Conservation (phyloP, 2,329 filamentous ascomycete genomes). For the Colletotrichum trifolii region DNA sequence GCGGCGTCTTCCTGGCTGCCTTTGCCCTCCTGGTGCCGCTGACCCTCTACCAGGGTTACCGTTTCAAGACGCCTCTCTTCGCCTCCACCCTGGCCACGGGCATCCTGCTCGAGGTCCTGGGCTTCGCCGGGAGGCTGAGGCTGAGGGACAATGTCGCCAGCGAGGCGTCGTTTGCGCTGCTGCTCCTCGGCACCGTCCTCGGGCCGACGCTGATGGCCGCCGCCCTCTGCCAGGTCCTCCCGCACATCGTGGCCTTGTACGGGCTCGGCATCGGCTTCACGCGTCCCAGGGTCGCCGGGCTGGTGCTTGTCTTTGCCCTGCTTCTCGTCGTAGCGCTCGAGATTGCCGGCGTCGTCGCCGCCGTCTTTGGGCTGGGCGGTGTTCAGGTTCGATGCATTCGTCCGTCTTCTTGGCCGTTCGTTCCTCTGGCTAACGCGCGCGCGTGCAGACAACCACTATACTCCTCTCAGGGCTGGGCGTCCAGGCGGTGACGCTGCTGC, state of each 20-base stretch:
- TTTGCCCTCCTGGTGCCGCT: slow-evolving; percentile 54
- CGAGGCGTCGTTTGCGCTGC: slow-evolving; percentile 54
- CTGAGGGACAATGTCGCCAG: slow-evolving; percentile 48
- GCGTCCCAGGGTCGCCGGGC: slow-evolving; percentile 47
- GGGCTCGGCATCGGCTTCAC: slow-evolving; percentile 54
- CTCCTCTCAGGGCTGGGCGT: slow-evolving; percentile 58
- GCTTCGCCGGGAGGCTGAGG: slow-evolving; percentile 59
- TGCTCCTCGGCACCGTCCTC: slow-evolving; percentile 57
- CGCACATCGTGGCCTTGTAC: slow-evolving; percentile 59
- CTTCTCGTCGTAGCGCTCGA: slow-evolving; percentile 47
- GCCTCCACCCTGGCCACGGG: slow-evolving; percentile 53
- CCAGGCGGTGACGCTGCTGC: slow-evolving; percentile 53
- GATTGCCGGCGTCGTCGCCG: slow-evolving; percentile 45
- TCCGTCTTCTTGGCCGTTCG: not conserved
- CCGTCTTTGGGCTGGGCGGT: slow-evolving; percentile 46
- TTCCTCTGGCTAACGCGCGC: not conserved
- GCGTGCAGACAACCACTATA: slow-evolving; percentile 50
- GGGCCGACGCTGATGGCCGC: slow-evolving; percentile 59
- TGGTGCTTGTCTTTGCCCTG: slow-evolving; percentile 47
- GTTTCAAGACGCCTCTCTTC: slow-evolving; percentile 54
- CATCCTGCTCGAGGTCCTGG: slow-evolving; percentile 55
- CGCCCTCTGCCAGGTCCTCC: slow-evolving; percentile 57
- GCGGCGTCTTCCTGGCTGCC: slow-evolving; percentile 51
- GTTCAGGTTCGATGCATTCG: slow-evolving; percentile 19
- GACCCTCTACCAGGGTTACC: slow-evolving; percentile 51